Evolutionary conservation across 129 eudicot species (phyloP).

Genomic region (Logfia minima): DNA sequence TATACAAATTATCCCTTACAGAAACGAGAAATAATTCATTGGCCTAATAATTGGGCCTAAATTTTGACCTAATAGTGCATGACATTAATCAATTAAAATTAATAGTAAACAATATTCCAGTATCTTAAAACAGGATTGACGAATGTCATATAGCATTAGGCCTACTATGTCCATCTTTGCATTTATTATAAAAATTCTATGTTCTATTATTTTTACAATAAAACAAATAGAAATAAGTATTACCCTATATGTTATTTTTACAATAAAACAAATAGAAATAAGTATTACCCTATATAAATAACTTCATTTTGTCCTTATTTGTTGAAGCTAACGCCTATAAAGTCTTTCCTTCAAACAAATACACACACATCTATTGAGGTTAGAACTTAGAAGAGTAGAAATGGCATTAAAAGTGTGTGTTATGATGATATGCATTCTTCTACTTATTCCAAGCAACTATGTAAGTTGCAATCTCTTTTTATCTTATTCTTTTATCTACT

Average conservation of each 20-base stretch:
- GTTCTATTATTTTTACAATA: neutral
- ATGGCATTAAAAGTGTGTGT: conserved; percentile 22
- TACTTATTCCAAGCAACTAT: conserved; percentile 15
- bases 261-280: neutral
- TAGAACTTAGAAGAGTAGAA: neutral
- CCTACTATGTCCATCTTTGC: too few relatives aligned
- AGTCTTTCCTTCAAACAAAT: neutral
- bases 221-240: neutral
- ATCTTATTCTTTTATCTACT: too few relatives aligned
- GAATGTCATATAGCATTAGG: too few relatives aligned
- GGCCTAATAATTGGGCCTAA: too few relatives aligned
- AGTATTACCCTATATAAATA: neutral
- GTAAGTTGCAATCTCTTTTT: too few relatives aligned
- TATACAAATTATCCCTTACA: too few relatives aligned
- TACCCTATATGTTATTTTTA: neutral
- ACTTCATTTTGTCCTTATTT: neutral
- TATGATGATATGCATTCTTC: conserved; percentile 28
- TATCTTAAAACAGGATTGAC: too few relatives aligned
- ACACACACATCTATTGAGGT: neutral
- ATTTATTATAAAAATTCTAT: neutral
- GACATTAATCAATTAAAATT: too few relatives aligned
- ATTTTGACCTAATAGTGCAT: too few relatives aligned
- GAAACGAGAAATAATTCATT: too few relatives aligned
- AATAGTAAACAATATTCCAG: too few relatives aligned
- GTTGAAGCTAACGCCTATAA: conserved; percentile 12